Percentiles rank a stretch among this genome's conserved stretches.
Conservation (phyloP, 225 moss, liverwort and hornwort genomes). For the Sphagnum tenellum region DNA sequence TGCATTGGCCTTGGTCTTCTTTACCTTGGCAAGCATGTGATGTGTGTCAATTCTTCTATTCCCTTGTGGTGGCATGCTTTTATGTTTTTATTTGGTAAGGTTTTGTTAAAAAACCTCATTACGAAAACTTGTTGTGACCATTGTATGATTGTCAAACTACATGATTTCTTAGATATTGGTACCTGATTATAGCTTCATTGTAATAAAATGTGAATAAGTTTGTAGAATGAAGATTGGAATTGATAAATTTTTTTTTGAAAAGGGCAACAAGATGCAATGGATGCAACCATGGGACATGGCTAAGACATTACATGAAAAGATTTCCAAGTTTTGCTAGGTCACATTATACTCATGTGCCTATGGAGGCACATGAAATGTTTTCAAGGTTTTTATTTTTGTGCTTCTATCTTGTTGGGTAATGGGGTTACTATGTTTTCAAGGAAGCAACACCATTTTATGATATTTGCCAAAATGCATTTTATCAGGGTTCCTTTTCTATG, state of each 20-base stretch:
- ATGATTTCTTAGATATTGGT: no score
- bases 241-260: neutral
- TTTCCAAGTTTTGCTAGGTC: slow-evolving; percentile 89
- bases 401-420: no score
- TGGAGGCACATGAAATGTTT: slow-evolving; percentile 96
- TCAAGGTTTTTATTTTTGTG: slow-evolving; percentile 46
- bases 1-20: slow-evolving; percentile 96
- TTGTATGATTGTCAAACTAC: no score
- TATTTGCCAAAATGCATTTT: no score
- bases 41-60: neutral
- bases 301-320: slow-evolving; percentile 92
- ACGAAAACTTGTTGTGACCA: no score
- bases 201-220: no score
- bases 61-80: neutral
- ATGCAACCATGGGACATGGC: slow-evolving; percentile 99
- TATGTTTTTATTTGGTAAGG: no score
- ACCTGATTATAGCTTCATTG: no score
- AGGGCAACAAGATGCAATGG: slow-evolving; percentile 69
- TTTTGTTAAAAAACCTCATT: no score
- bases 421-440: no score
- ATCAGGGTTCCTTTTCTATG: no score
- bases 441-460: no score
- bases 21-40: slow-evolving; percentile 94
- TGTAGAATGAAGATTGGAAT: neutral
- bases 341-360: slow-evolving; percentile 95